Percentiles rank a stretch among this genome's conserved stretches.
phyloP scores from a whole-genome alignment of 306 rosid species.

The Begonia masoniana region DNA sequence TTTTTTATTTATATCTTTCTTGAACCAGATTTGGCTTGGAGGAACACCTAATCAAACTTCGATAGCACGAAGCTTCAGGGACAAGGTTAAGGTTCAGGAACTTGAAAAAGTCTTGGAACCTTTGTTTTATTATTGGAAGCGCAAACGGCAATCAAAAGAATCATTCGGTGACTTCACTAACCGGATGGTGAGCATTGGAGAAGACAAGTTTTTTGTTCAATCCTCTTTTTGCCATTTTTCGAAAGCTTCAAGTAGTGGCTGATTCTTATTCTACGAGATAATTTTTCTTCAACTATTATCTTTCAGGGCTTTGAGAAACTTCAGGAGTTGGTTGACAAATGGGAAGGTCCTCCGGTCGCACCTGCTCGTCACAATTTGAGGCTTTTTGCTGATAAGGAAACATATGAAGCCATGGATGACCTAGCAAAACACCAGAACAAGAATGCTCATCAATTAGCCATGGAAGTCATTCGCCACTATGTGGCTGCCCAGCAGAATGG shows the following conservation, averaged over 20 bases:
- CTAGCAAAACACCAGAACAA: slow-evolving; percentile 74
- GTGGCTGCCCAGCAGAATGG: slow-evolving; percentile 79
- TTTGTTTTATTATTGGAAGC: slow-evolving; percentile 81
- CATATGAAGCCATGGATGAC: slow-evolving; percentile 61
- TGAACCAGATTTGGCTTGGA: slow-evolving; percentile 81
- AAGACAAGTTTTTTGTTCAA: background rate
- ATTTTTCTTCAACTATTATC: background rate
- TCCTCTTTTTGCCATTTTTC: too few relatives aligned
- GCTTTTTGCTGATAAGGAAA: slow-evolving; percentile 84
- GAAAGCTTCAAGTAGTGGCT: too few relatives aligned
- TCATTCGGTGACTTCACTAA: slow-evolving; percentile 73
- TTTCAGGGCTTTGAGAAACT: slow-evolving; percentile 82
- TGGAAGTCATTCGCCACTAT: slow-evolving; percentile 76
- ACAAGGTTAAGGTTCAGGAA: slow-evolving; percentile 84
- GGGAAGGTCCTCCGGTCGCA: slow-evolving; percentile 69
- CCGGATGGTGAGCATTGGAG: slow-evolving; percentile 45
- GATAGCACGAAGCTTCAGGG: slow-evolving; percentile 68
- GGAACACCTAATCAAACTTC: slow-evolving; percentile 74
- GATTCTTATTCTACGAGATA: too few relatives aligned
- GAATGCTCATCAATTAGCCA: slow-evolving; percentile 88
- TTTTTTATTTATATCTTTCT: background rate
- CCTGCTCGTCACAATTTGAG: slow-evolving; percentile 59
- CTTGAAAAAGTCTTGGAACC: slow-evolving; percentile 92
- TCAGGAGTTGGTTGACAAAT: slow-evolving; percentile 56
- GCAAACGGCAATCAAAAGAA: slow-evolving; percentile 76